These are phyloP conservation scores for Phytophthora agathidicida DNA, from an alignment of 352 stramenopile genomes.

Conservation along the genomic window DNA sequence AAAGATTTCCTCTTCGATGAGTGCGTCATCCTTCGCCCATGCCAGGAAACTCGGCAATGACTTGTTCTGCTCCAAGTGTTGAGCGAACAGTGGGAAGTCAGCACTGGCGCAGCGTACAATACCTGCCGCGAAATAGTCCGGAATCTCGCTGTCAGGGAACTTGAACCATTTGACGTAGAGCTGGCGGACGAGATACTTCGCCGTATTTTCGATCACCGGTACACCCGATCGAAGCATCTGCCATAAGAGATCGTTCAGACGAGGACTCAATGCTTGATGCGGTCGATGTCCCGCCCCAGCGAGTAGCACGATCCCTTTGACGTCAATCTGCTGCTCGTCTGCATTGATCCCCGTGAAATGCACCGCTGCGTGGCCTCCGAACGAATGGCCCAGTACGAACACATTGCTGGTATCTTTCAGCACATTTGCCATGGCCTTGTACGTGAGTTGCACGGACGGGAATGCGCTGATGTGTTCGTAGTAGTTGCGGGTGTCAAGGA, in stretches of 20 bases:
- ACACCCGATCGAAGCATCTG: constrained; percentile 33
- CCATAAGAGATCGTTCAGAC: constrained; percentile 40
- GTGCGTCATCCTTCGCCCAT: constrained; percentile 62
- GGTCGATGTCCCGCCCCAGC: constrained; percentile 51
- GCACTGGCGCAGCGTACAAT: constrained; percentile 56
- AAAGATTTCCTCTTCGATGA: constrained; percentile 70
- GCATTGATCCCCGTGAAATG: constrained; percentile 52
- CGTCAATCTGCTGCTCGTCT: constrained; percentile 28
- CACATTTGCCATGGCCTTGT: constrained; percentile 51
- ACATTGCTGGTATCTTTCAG: constrained; percentile 37
- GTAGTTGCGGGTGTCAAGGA: constrained; percentile 45
- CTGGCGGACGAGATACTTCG: constrained; percentile 40
- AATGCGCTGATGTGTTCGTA: constrained; percentile 47
- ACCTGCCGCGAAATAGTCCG: constrained; percentile 65
- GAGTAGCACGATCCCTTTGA: constrained; percentile 59
- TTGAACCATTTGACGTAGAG: constrained; percentile 55
- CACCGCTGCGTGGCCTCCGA: constrained; percentile 61
- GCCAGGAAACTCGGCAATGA: constrained; percentile 55
- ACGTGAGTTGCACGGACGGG: constrained; percentile 40
- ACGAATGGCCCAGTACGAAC: constrained; percentile 72
- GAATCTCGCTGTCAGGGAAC: constrained; percentile 49
- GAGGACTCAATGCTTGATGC: constrained; percentile 47
- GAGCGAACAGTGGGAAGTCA: constrained; percentile 46
- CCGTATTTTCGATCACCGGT: constrained; percentile 12
- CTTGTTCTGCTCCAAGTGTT: constrained; percentile 33